Base-by-base conservation (phyloP, 768 basidiomycete genomes). In the Lactarius trivialis region DNA sequence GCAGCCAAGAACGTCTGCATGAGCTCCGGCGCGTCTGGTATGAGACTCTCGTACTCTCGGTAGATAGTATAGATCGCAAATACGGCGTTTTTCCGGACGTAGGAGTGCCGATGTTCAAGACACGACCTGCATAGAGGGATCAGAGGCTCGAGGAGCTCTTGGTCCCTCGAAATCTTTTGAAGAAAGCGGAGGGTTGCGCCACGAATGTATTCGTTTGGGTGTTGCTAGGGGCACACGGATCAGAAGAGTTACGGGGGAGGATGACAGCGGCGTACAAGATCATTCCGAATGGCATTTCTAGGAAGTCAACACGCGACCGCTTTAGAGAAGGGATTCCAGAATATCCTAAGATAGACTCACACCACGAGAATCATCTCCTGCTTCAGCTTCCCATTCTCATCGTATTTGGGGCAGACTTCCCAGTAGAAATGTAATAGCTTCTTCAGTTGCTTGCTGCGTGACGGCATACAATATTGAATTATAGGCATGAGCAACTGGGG, bases 361-460 rank as follows among this genome's bases (percentile, higher is more conserved):
- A 95, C 94, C 34, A 98, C 96, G 56, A 98, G 83, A 71, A 98
- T 98, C 96, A 98, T 98, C 78, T 99, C 96, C 76, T 98, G 97
- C 82, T 96, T 98, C 68, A 98, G 76, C 77, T 98, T 98, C 55
- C 96, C 96, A 67, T 84, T 87, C 70, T 98, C 96, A 69, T 98
- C 96, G 65, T 95, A 88, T 74, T 98, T 98, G 9, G 96, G 96
- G 76, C 95, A 98, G 24, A 98, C 89, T 77, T 98, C 92, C 91
- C 91, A 94, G 73, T 95, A 94, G 72, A 93, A 93, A 74, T 93
- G 93, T 39, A 98, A 78, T 66, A 97, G 77, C 78, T 98, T 99
- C 85, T 99, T 98, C 72, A 98, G 84, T 63, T 88, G 86, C 79
- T 99, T 98, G 78, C 91, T 94, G 72, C 87, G 86, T 57, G 90